phyloP scores from a whole-genome alignment of 208 protist genomes.

The Acanthamoeba healyi region DNA sequence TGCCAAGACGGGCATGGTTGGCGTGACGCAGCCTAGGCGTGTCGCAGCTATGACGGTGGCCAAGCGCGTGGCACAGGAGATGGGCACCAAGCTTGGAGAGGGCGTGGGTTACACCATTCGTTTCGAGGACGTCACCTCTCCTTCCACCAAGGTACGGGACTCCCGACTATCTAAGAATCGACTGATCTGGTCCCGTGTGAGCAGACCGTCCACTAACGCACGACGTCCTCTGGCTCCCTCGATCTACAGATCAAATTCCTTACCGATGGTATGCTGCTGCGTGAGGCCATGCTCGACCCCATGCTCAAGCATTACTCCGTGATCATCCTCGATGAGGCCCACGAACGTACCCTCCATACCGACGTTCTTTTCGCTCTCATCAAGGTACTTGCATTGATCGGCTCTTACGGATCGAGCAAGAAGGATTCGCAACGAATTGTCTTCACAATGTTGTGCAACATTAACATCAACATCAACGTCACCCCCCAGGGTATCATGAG shows the following conservation, averaged over 20 bases:
- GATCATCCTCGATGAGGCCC: slow-evolving; percentile 96
- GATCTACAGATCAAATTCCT: slow-evolving; percentile 91
- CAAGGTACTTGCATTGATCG: slow-evolving; percentile 90
- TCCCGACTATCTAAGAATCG: no score
- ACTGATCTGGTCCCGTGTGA: neutral
- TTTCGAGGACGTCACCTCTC: slow-evolving; percentile 95
- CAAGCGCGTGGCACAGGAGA: slow-evolving; percentile 96
- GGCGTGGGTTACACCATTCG: slow-evolving; percentile 94
- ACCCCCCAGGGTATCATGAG: neutral
- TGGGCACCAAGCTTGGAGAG: slow-evolving; percentile 91
- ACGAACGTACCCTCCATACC: slow-evolving; percentile 97
- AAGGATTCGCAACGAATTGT: no score
- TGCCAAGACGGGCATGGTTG: slow-evolving; percentile 82
- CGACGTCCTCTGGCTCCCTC: neutral
- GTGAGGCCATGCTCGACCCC: slow-evolving; percentile 93
- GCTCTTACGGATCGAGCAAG: no score
- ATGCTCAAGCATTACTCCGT: slow-evolving; percentile 89
- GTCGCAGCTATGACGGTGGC: slow-evolving; percentile 99
- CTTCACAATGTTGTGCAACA: neutral
- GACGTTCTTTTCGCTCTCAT: slow-evolving; percentile 94
- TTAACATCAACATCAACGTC: neutral
- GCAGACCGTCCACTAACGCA: neutral
- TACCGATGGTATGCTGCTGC: slow-evolving; percentile 94
- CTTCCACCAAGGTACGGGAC: slow-evolving; percentile 95
- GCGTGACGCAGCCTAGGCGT: slow-evolving; percentile 99